These are phyloP conservation scores for Prunella vulgaris DNA, from an alignment of 257 asterid genomes.

Conservation along the genomic window DNA sequence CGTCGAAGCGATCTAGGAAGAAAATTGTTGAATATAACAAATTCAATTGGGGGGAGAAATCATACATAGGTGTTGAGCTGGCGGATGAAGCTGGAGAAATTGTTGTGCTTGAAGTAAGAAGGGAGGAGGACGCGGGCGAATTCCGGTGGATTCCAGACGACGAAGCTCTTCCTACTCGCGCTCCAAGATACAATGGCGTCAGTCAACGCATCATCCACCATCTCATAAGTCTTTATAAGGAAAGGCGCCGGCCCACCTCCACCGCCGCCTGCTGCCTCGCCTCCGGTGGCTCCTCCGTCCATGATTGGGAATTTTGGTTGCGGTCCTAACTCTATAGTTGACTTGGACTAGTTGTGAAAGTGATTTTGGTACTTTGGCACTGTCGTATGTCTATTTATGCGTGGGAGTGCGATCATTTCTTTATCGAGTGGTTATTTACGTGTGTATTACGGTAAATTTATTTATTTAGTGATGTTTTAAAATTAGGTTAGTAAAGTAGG, in stretches of 20 bases:
- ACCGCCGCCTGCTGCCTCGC: constrained; percentile 25
- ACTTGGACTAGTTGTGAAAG: neutral
- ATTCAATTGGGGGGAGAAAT: neutral
- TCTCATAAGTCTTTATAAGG: constrained; percentile 73
- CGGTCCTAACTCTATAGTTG: neutral
- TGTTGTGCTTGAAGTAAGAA: constrained; percentile 78
- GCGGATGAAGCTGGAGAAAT: constrained; percentile 91
- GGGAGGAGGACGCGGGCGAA: constrained; percentile 80
- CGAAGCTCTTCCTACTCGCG: constrained; percentile 54
- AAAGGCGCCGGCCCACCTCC: constrained; percentile 92
- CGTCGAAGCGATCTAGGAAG: neutral
- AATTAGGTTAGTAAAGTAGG: no score
- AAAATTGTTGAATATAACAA: neutral
- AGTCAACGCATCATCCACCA: constrained; percentile 75
- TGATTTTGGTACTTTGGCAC: neutral
- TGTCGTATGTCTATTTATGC: neutral
- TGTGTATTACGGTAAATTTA: no score
- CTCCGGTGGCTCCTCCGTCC: constrained; percentile 41
- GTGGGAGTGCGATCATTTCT: neutral
- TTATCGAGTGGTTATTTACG: no score
- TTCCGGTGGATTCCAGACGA: constrained; percentile 93
- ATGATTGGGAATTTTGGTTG: constrained; percentile 10
- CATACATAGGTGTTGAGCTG: constrained; percentile 95
- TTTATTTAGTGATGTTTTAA: no score
- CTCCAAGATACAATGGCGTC: constrained; percentile 87